Evolutionary conservation across 192 early-diverging fungal genomes (phyloP), one percentile per base, ranked within the genome.

Genomic region (Spinellus fusiger): DNA sequence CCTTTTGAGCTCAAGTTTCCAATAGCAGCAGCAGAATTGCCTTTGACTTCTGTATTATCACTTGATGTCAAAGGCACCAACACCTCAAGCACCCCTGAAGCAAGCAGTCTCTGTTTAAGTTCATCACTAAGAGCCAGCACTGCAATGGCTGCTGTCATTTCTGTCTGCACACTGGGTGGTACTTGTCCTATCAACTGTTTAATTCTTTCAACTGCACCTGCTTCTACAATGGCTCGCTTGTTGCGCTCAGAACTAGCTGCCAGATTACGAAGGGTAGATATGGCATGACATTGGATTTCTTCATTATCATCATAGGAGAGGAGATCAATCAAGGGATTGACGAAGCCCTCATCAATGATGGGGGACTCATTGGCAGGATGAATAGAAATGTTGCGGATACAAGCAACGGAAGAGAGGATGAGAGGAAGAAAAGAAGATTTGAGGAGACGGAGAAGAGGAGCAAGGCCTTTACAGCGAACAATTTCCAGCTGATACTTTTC

Each of bases 341-440:
- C 71, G 52, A 93, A 89, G 18, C 84, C 86, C 29, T 86, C 88
- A 61, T 88, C 83, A 38, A 93, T 82, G 54, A 93, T 92, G 29
- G 89, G 89, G 20, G 85, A 83, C 69, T 93, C 92, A 77, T 93
- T 93, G 49, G 80, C 73, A 12, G 88, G 82, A 64, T 92, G 89
- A 54, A 95, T 95, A 34, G 92, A 93, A 37, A 95, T 82, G 65
- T 95, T 95, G 53, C 93, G 86, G 52, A 95, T 77, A 51, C 91
- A 93, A 3, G 93, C 93, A 13, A 90, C 88, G 0, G 91, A 89
- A 3, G 93, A 91, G 0, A 92, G 70, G 18, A 90, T 86, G 62
- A 92, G 75, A 31, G 89, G 86, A 26, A 85, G 75, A 58, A 87
- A 87, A 9, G 78, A 78, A 26, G 90, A 89, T 75, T 89, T 78